Evolutionary conservation across 1,284 basidiomycete species (phyloP).

Genomic region (Rhodotorula mucilaginosa): DNA sequence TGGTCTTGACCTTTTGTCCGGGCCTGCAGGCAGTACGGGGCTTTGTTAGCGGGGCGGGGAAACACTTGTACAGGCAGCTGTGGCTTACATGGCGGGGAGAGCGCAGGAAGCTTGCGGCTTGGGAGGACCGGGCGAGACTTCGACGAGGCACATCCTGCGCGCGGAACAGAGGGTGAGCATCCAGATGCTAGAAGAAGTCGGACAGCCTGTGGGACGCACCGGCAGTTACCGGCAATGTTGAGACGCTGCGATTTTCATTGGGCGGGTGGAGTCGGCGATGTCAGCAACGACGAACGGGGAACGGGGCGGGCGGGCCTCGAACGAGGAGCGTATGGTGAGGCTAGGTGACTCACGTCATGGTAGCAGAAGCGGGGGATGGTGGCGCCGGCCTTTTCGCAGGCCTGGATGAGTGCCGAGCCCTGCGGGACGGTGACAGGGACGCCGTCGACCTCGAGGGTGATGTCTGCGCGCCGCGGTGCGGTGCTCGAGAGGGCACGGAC

Average conservation of each 20-base stretch:
- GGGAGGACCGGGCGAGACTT: constrained; percentile 59
- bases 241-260: constrained; percentile 58
- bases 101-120: constrained; percentile 60
- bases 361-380: constrained; percentile 71
- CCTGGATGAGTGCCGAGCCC: constrained; percentile 94
- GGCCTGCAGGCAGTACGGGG: constrained; percentile 51
- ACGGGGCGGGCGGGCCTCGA: neutral
- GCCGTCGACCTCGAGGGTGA: constrained; percentile 45
- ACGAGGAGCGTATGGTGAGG: neutral
- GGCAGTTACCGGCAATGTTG: constrained; percentile 92
- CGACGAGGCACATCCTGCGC: constrained; percentile 87
- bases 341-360: constrained; percentile 68
- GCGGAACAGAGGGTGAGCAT: neutral
- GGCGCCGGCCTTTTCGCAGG: constrained; percentile 60
- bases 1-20: constrained; percentile 92
- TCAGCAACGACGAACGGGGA: neutral
- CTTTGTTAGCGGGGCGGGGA: neutral
- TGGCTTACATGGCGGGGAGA: constrained; percentile 80
- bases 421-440: constrained; percentile 44
- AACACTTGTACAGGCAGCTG: neutral
- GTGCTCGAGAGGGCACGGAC: constrained; percentile 21
- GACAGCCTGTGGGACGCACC: constrained; percentile 54
- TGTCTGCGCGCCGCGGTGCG: constrained; percentile 26
- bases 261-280: neutral
- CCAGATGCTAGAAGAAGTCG: too few species aligned